A percentile compares a stretch with the other conserved stretches of the same genome.
Conservation (phyloP, 2,329 filamentous ascomycete species). For the Aaosphaeria arxii region DNA sequence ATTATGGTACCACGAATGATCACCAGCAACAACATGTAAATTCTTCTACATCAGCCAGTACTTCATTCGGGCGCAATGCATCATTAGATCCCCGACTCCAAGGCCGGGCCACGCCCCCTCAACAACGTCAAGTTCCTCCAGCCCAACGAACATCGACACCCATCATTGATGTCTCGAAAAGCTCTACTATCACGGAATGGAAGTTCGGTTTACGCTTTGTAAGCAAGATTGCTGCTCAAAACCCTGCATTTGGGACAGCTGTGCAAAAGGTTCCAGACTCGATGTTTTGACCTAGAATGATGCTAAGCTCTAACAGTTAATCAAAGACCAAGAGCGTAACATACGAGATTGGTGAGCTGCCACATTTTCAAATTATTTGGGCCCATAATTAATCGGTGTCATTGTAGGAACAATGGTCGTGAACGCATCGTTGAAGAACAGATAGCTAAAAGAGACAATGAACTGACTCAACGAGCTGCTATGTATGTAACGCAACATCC, state of each 20-base stretch:
- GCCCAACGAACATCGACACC: conserved; percentile 18
- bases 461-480: conserved; percentile 53
- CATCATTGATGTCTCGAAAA: conserved; percentile 40
- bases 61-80: background rate
- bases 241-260: conserved; percentile 38
- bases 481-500: conserved; percentile 41
- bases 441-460: conserved; percentile 49
- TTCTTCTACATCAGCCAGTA: background rate
- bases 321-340: conserved; percentile 60
- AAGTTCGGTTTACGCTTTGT: conserved; percentile 46
- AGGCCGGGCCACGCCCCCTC: conserved; percentile 9
- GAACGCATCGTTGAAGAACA: conserved; percentile 53
- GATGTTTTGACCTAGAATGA: too few species aligned
- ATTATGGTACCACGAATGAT: background rate
- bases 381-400: background rate
- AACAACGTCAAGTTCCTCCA: conserved; percentile 10
- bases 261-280: conserved; percentile 36
- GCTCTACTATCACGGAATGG: conserved; percentile 46
- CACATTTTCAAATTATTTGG: background rate
- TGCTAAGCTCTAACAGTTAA: conserved; percentile 44
- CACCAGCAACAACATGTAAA: background rate
- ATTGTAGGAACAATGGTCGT: conserved; percentile 45
- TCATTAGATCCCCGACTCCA: conserved; percentile 19
- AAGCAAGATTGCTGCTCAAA: conserved; percentile 46
- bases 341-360: conserved; percentile 55